Evolutionary conservation across 768 basidiomycete genomes (phyloP), one percentile per base, ranked within the genome.

Genomic region (Boletus pseudo-olivaceus): DNA sequence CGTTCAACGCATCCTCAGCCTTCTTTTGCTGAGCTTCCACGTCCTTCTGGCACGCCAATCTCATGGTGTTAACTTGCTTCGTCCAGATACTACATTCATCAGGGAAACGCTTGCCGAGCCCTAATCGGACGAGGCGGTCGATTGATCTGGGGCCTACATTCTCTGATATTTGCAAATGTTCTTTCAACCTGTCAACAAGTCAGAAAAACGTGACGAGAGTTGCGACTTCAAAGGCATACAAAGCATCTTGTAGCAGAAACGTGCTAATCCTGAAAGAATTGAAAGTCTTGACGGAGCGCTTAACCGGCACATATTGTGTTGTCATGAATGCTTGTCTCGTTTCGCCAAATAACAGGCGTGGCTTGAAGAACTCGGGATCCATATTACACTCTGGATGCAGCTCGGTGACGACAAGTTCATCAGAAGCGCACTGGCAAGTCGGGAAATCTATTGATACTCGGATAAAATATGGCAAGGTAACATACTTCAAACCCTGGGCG

Each of bases 401-500:
- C n/a, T 62, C 57, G 4, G 39, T 19, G 26, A 57, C 42, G 12
- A 51, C 17, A 12, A 64, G 59, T 15, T 63, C 51, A 48, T 68
- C 68, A 23, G 59, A 61, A 15, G 47, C 27, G 27, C 59, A 57
- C 66, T 63, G 27, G 20, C 11, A 38, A 12, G 20, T 26, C 7
- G 6, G 30, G 11, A 17, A 34, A 15, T 37, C 17, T 6, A 6
- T 34, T 7, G 3, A 32, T 27, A 7, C 19, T 11, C 7, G 6
- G 1, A 42, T 35, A 17, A 20, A 33, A 1, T 34, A 19, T 17
- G 14, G 6, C 1, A 9, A 38, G 17, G 11, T 2, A 20, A 56
- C 69, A 20, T 54, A 79, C 82, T 53, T 65, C 67, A 56, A 83
- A 82, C 7, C 81, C 82, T n/a, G 66, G 67, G 23, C 73, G 69